Evolutionary conservation across 768 basidiomycete species (phyloP), one percentile per base, ranked within the genome.

Genomic region (Phanerodontia chrysosporium): DNA sequence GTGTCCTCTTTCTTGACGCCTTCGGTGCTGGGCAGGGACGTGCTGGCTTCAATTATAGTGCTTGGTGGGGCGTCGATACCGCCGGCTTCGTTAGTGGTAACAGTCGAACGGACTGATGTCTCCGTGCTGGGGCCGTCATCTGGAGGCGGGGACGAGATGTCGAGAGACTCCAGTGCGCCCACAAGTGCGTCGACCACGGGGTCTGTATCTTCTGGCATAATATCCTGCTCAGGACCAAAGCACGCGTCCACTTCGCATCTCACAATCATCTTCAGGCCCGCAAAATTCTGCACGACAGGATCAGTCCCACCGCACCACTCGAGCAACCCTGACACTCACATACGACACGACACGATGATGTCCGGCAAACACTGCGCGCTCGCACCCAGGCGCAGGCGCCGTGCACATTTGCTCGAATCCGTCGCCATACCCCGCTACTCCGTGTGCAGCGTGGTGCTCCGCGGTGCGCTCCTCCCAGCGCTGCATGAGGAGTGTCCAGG

Each of bases 401-500:
- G 66, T 63, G 52, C 56, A 66, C 44, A 57, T 57, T 3, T 49
- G 53, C 55, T 89, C 83, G 64, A 88, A 92, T 58, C 80, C 83
- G 49, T 80, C 73, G 0, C 87, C 87, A 68, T 75, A 91, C 0
- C 71, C 73, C 0, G 75, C 76, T 14, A 78, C 62, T 14, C 62
- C 24, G 16, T 63, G 57, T 8, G 16, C 9, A 1, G n/a, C 30
- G 5, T 16, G 13, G 8, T 42, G 35, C 27, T 73, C 63, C 2
- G 55, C 59, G 66, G 12, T 70, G 58, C 59, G 71, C 68, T 59
- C 79, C 79, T 81, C 86, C 87, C 72, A 74, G 1, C 89, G 74
- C 56, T 81, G 83, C 64, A 90, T 72, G 27, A 92, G 64, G 16
- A 88, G 72, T 0, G 89, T 90, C 56, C 73, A 75, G 18, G 65